Conservation (phyloP, 2,329 filamentous ascomycete genomes). For the Neocatenulostroma microsporum region DNA sequence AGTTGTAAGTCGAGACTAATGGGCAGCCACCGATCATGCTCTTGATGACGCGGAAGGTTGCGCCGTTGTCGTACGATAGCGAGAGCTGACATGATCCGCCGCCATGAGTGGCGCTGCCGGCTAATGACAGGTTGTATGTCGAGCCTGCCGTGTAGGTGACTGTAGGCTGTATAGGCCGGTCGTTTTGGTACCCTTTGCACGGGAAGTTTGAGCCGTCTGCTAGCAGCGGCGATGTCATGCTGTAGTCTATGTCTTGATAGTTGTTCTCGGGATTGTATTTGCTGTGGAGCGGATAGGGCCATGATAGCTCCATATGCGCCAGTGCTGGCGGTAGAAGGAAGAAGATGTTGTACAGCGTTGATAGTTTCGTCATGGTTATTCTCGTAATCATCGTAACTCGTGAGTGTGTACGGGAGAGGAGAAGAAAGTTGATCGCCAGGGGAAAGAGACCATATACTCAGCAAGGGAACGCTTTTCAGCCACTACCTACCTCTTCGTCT, state of each 20-base stretch:
- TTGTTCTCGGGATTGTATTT: constrained; percentile 40
- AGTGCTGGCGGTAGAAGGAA: constrained; percentile 14
- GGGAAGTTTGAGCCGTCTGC: constrained; percentile 59
- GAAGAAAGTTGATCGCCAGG: not conserved
- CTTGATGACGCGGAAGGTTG: constrained; percentile 61
- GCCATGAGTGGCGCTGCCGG: constrained; percentile 47
- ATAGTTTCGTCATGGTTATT: constrained; percentile 1
- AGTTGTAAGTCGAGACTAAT: constrained; percentile 49
- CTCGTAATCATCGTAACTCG: constrained; percentile 4
- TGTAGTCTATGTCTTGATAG: constrained; percentile 54
- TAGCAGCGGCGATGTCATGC: constrained; percentile 60
- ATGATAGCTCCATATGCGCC: constrained; percentile 50
- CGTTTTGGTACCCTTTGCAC: constrained; percentile 61
- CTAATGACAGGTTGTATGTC: constrained; percentile 56
- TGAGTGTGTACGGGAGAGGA: not conserved
- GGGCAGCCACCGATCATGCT: constrained; percentile 54
- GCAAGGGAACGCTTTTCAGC: constrained; percentile 5
- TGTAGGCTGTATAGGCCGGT: constrained; percentile 45
- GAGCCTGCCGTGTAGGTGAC: constrained; percentile 57
- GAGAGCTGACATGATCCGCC: constrained; percentile 72
- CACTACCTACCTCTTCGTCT: constrained; percentile 5
- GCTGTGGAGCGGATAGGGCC: constrained; percentile 47
- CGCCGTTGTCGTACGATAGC: constrained; percentile 64
- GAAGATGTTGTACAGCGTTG: constrained; percentile 12
- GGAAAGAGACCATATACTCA: constrained; percentile 7